Conservation (phyloP, 2,329 filamentous ascomycete genomes). For the Aspergillus brunneoviolaceus region DNA sequence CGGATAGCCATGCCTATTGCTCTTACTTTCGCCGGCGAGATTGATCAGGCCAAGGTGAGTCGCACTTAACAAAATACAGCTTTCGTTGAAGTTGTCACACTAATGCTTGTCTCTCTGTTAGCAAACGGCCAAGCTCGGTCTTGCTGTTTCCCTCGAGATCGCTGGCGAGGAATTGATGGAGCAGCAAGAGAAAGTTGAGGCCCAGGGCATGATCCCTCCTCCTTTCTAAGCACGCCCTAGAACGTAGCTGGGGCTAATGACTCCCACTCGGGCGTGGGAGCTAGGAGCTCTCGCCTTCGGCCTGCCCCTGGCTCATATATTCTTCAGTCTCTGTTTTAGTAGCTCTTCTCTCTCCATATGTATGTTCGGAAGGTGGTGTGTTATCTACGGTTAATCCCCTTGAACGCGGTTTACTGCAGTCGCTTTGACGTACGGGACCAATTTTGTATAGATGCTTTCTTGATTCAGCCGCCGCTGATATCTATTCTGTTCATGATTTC, state of each 20-base stretch:
- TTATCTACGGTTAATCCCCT: slow-evolving; percentile 32
- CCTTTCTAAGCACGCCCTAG: slow-evolving; percentile 45
- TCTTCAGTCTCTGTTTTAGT: slow-evolving; percentile 44
- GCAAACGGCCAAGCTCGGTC: slow-evolving; percentile 92
- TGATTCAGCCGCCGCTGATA: slow-evolving; percentile 19
- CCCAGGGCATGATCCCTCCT: slow-evolving; percentile 47
- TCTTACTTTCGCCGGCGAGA: slow-evolving; percentile 92
- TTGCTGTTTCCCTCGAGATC: slow-evolving; percentile 89
- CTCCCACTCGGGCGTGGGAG: slow-evolving; percentile 8
- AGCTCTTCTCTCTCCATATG: slow-evolving; percentile 41
- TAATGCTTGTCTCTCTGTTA: slow-evolving; percentile 42
- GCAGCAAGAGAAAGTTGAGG: slow-evolving; percentile 64
- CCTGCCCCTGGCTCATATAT: slow-evolving; percentile 27
- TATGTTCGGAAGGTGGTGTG: slow-evolving; percentile 35
- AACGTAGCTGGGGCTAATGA: slow-evolving; percentile 17
- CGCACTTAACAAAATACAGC: neutral
- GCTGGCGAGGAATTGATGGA: slow-evolving; percentile 83
- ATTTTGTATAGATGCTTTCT: slow-evolving; percentile 42
- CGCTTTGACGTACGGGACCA: slow-evolving; percentile 39
- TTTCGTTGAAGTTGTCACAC: slow-evolving; percentile 11
- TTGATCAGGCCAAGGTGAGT: slow-evolving; percentile 92
- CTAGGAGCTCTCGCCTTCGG: slow-evolving; percentile 10
- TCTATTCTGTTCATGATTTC: slow-evolving; percentile 25
- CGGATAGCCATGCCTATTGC: slow-evolving; percentile 87
- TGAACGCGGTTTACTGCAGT: slow-evolving; percentile 36